Evolutionary conservation across 1,284 basidiomycete species (phyloP).

Genomic region (Apiotrichum siamense): DNA sequence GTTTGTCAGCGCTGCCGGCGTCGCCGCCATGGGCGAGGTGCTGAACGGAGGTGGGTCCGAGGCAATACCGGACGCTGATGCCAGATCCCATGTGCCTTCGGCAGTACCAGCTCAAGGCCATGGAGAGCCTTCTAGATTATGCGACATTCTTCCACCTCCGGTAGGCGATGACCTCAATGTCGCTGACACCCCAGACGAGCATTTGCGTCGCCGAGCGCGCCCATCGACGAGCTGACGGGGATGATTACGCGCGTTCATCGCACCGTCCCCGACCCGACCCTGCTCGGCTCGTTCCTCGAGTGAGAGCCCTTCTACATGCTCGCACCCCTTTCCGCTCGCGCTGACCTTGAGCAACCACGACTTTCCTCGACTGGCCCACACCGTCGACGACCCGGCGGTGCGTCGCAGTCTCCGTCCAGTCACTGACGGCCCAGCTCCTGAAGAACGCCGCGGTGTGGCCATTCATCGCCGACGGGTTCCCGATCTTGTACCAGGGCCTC

Average conservation of each 20-base stretch:
- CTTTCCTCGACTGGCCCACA: constrained; percentile 44
- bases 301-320: constrained; percentile 18
- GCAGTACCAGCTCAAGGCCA: constrained; percentile 46
- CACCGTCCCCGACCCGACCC: constrained; percentile 40
- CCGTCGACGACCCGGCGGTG: constrained; percentile 33
- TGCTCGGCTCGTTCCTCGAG: constrained; percentile 50
- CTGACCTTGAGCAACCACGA: constrained; percentile 45
- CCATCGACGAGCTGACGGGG: constrained; percentile 33
- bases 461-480: constrained; percentile 53
- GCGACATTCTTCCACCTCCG: constrained; percentile 52
- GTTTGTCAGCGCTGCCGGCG: constrained; percentile 47
- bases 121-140: constrained; percentile 56
- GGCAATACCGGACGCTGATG: not conserved
- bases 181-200: constrained; percentile 27
- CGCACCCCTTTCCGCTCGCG: not conserved
- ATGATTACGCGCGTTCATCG: constrained; percentile 38
- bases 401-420: constrained; percentile 3
- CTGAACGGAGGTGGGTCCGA: constrained; percentile 42
- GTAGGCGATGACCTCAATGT: not conserved
- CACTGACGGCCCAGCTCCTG: constrained; percentile 32
- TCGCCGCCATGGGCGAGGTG: constrained; percentile 51
- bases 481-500: constrained; percentile 56
- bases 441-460: constrained; percentile 50
- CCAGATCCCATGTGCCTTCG: constrained; percentile 39
- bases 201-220: constrained; percentile 24